Base-by-base conservation (phyloP, 306 rosid species). In the Trifolium dubium region DNA sequence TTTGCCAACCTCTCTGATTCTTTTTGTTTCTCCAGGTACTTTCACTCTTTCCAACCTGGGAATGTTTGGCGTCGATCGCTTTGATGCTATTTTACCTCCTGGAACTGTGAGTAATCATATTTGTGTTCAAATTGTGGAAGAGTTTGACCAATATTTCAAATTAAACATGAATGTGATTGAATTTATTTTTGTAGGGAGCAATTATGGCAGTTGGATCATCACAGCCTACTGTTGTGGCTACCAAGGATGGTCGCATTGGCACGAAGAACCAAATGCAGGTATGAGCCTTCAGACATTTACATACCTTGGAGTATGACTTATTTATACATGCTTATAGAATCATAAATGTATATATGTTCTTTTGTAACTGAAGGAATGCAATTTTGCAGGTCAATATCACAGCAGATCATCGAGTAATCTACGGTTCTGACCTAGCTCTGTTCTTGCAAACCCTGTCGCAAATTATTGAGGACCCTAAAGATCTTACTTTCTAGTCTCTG, bases 161-260 rank as follows among this genome's bases (percentile, higher is more conserved):
- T 71, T 18, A 53, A 53, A 34, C 66, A 28, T 29, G 76, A 53
- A 47, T 65, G 39, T 64, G 41, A 73, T 78, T 69, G 80, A 55
- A 50, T 75, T 68, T 72, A 17, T 69, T 70, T 59, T 10, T 73
- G 69, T 76, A 95, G 99, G 99, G 99, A 60, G 99, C 99, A 53
- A 95, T 95, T 59, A 95, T 95, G 99, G 99, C 98, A 61, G 97
- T 95, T 35, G 98, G 99, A 65, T 74, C 90, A 77, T 95, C 98
- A 67, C 82, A 88, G 80, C 96, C 97, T 30, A 72, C 86, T 10
- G 89, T 81, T 78, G 97, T 95, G 64, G 97, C 85, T 70, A 84
- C 89, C 73, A 95, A 88, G 88, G 98, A 95, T 81, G 96, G 99
- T 55, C 91, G 96, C 53, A 90, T 95, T 34, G 97, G 99, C 75